Conservation (phyloP, 169 alveolate genomes). For the Babesia divergens region DNA sequence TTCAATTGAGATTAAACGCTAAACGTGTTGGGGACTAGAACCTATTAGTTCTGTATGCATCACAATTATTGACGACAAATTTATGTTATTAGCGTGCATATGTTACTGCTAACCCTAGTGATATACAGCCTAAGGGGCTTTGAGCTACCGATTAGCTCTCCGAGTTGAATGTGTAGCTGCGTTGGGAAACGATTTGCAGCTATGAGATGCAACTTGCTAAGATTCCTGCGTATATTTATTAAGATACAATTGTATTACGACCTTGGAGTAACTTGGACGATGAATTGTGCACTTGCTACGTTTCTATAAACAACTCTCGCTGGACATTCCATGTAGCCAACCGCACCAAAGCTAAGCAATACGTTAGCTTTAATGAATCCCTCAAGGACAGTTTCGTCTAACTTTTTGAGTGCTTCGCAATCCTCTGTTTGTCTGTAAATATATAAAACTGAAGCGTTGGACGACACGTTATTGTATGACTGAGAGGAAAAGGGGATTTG, state of each 20-base stretch:
- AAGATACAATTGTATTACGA: neutral
- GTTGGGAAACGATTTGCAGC: constrained; percentile 42
- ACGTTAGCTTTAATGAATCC: constrained; percentile 14
- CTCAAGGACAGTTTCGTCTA: constrained; percentile 1
- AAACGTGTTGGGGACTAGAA: too few relatives aligned
- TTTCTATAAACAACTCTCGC: neutral
- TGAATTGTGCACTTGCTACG: neutral
- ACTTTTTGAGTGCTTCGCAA: neutral
- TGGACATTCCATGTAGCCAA: constrained; percentile 50
- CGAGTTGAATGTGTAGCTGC: constrained; percentile 19
- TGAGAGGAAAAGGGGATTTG: constrained; percentile 23
- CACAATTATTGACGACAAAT: neutral
- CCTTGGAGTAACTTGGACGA: constrained; percentile 11
- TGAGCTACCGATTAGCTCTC: neutral
- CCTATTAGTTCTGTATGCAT: too few relatives aligned
- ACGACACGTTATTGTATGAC: neutral
- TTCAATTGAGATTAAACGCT: too few relatives aligned
- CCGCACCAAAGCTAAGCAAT: constrained; percentile 32
- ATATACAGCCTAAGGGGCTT: neutral
- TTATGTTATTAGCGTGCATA: neutral
- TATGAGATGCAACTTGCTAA: constrained; percentile 9
- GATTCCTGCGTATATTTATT: constrained; percentile 1
- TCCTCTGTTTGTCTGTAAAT: neutral
- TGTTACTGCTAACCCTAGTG: neutral
- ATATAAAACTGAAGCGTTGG: too few relatives aligned